These are phyloP conservation scores for Penicillium steckii DNA, from an alignment of 495 filamentous ascomycete species.

Conservation along the genomic window DNA sequence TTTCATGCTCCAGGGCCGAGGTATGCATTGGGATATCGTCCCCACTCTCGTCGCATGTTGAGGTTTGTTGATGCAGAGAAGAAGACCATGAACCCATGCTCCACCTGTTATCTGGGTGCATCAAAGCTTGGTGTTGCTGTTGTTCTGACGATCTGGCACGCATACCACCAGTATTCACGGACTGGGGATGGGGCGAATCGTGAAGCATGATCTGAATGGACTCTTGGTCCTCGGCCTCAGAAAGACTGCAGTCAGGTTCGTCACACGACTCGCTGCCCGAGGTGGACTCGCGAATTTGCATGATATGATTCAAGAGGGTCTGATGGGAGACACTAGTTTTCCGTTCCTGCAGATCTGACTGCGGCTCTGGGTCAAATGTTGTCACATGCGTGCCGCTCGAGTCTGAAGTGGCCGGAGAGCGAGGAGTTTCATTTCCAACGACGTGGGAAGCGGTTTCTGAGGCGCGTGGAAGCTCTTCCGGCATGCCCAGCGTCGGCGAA, in stretches of 20 bases:
- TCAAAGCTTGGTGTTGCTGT: slow-evolving; percentile 4
- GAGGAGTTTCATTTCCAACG: slow-evolving; percentile 43
- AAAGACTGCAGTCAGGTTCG: slow-evolving; percentile 51
- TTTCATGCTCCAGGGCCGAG: slow-evolving; percentile 19
- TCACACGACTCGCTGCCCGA: slow-evolving; percentile 48
- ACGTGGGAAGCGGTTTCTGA: slow-evolving; percentile 23
- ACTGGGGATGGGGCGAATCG: slow-evolving; percentile 40
- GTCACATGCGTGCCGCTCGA: slow-evolving; percentile 61
- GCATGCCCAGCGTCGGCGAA: slow-evolving; percentile 70
- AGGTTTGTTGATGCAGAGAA: slow-evolving; percentile 42
- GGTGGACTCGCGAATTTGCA: slow-evolving; percentile 50
- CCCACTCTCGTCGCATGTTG: slow-evolving; percentile 36
- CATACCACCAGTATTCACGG: slow-evolving; percentile 29
- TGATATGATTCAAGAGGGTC: slow-evolving; percentile 51
- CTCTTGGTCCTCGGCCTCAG: slow-evolving; percentile 52
- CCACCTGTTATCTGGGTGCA: slow-evolving; percentile 40
- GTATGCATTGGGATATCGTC: slow-evolving; percentile 29
- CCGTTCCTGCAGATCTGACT: slow-evolving; percentile 53
- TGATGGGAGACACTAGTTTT: slow-evolving; percentile 36
- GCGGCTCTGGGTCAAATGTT: slow-evolving; percentile 68
- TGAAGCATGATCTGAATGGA: slow-evolving; percentile 63
- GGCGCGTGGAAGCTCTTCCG: slow-evolving; percentile 50
- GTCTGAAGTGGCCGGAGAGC: slow-evolving; percentile 36
- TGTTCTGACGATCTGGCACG: slow-evolving; percentile 9
- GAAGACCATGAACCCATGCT: slow-evolving; percentile 56